Base-by-base conservation (phyloP, 805 yeast species). In the Ogataea methanolica region DNA sequence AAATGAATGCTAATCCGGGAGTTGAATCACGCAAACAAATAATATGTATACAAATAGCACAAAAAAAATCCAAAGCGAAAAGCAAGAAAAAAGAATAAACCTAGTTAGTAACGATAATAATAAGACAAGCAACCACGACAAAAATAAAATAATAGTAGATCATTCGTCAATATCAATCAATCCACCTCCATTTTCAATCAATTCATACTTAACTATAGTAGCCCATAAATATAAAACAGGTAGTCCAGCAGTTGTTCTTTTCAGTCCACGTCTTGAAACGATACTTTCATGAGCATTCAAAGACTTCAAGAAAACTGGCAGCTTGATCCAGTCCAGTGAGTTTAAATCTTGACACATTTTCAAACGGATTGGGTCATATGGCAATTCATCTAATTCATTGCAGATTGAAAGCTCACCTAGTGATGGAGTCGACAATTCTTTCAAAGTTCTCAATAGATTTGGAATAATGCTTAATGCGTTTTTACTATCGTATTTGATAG, bases 211-310 rank as follows among this genome's bases (percentile, higher is more conserved):
- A n/a, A 62, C 47, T 16, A 63, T 29, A 4, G 48, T 43, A 11
- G 58, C 71, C 79, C 82, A 82, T 38, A 82, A 65, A 17, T 72
- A 74, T 34, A 81, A 61, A 0, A 76, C 68, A 2, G 83, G 75
- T 1, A 79, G 67, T 0, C 85, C 85, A 41, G 65, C 65, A 21
- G 73, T 70, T 0, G 80, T 73, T 42, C 76, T 73, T 21, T 70
- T 70, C 2, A 80, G 67, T 0, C 90, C 90, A 47, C 82, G 73
- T 52, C 98, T 74, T 16, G 92, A 88, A 16, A 89, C 86, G 45
- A 92, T 87, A 4, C 86, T 87, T 49, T 86, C 96, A 60, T 91
- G 98, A 0, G 97, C 82, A 63, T 90, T 89, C 59, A 85, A 71
- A 16, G 84, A 75, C 52, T 81, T 83, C 41, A 91, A 72, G 54